Evolutionary conservation across 106 monocot genomes (phyloP).

Genomic region (Dioscorea alata): DNA sequence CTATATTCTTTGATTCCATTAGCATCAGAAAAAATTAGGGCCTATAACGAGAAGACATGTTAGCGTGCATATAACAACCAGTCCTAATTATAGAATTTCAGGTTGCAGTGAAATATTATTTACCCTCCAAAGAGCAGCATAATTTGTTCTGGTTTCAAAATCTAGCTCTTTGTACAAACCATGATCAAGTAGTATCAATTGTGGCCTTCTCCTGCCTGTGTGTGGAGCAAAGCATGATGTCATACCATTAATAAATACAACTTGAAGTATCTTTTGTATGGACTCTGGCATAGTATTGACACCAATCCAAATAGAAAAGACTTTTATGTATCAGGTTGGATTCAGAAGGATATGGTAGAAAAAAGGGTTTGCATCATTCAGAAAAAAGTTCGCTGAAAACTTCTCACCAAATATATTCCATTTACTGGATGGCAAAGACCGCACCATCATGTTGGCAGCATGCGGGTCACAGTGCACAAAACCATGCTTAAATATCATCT

Average conservation of each 20-base stretch:
- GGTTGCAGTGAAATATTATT: neutral
- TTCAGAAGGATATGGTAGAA: neutral
- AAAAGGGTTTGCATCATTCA: neutral
- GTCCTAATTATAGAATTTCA: no score
- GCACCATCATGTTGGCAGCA: conserved; percentile 97
- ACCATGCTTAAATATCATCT: conserved; percentile 98
- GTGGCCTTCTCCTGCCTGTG: conserved; percentile 72
- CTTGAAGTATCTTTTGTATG: no score
- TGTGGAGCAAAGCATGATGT: neutral
- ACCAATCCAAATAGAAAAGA: no score
- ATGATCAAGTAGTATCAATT: conserved; percentile 92
- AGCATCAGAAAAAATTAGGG: conserved; percentile 82
- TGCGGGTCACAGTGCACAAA: conserved; percentile 99
- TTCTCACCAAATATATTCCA: conserved; percentile 49
- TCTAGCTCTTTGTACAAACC: conserved; percentile 91
- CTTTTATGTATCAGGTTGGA: neutral
- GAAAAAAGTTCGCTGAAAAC: neutral
- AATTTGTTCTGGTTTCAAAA: conserved; percentile 64
- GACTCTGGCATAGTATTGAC: no score
- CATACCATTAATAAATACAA: no score
- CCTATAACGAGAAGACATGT: conserved; percentile 31
- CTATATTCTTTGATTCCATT: conserved; percentile 83
- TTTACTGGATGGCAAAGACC: conserved; percentile 57
- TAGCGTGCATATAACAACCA: neutral
- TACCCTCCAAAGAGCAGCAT: conserved; percentile 98